Base-by-base conservation (phyloP, 257 asterid species). In the Fraxinus cuspidata region DNA sequence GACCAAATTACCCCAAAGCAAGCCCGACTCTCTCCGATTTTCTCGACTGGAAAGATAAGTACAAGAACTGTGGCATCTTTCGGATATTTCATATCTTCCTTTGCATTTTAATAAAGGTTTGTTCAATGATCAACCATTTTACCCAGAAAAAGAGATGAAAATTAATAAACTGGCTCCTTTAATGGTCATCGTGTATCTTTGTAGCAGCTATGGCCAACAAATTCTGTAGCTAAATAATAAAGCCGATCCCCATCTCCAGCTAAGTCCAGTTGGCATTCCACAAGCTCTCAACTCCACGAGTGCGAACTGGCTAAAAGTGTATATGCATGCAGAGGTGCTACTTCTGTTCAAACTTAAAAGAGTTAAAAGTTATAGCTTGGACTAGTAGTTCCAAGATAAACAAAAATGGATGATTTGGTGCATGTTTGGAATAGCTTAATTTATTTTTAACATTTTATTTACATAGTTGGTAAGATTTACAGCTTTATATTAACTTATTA, bases 1-100 rank as follows among this genome's bases (percentile, higher is more conserved):
- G 74, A 42, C 77, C 56, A 42, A 5, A 15, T 51, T 13, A 15
- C 73, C 79, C 18, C 72, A 79, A 74, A 74, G 70, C 81, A 38
- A 9, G 44, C 44, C 47, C 66, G 32, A 21, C 63, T 53, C 51
- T 23, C 40, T 12, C 51, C 12, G 72, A 58, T 81, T 35, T 81
- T 32, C 74, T 23, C 76, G 38, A 44, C 12, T 21, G 37, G 23
- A 47, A 29, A 47, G 29, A 60, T 1, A 80, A 67, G 7, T 81
- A 65, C 47, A 27, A 3, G 21, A 21, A 2, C 72, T 32, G 35
- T 32, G 5, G 0, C 35, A 32, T 32, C 6, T 42, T 42, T 42
- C 18, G 1, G 18, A 42, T 42, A 12, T 12, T 11, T 42, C 51
- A 12, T 0, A 11, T 42, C 18, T 42, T 8, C 0, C 5, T 42